Evolutionary conservation across 495 filamentous ascomycete genomes (phyloP), one percentile per base, ranked within the genome.

Genomic region (Pseudevernia furfuracea): DNA sequence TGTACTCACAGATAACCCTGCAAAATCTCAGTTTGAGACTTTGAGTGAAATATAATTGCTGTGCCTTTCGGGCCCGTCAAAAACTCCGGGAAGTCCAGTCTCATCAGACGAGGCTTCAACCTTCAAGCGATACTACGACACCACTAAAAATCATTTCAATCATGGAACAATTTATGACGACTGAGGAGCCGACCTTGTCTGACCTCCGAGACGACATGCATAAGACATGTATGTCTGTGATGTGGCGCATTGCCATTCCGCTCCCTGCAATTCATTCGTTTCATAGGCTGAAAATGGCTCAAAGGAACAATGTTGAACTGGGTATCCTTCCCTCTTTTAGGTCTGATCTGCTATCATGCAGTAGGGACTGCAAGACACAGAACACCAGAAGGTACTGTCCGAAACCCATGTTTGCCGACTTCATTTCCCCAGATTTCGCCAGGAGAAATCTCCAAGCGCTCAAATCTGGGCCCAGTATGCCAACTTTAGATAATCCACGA

Each of bases 361-460:
- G 41, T 3, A n/a, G 15, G 15, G 19, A 21, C 12, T 39, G 37
- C 37, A 10, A 39, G 21, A 46, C 43, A 46, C 43, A 46, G 21
- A 46, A 46, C 11, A 12, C 1, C 11, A 30, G 0, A 7, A n/a
- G n/a, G 19, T 49, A 49, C 11, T 25, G 0, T 49, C 39, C 19
- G 12, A 5, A 5, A 34, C 5, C 30, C 15, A 15, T 21, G 8
- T 55, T 21, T 55, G 52, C 52, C 30, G 15, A 55, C 52, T 34
- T 34, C 28, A 25, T 25, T 58, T 58, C 52, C 61, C 61, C 61
- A 38, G 38, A 30, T 23, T 63, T 63, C 61, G 61, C 52, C n/a
- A 63, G 61, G 61, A 63, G 61, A 63, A 48, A 63, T 34, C 6
- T 58, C 19, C 38, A 63, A 41, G 61, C 61, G 61, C 61, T 56